A percentile compares a stretch with the other conserved stretches of the same genome.
phyloP scores from a whole-genome alignment of 106 monocot genomes.

The Dendrobium catenatum region DNA sequence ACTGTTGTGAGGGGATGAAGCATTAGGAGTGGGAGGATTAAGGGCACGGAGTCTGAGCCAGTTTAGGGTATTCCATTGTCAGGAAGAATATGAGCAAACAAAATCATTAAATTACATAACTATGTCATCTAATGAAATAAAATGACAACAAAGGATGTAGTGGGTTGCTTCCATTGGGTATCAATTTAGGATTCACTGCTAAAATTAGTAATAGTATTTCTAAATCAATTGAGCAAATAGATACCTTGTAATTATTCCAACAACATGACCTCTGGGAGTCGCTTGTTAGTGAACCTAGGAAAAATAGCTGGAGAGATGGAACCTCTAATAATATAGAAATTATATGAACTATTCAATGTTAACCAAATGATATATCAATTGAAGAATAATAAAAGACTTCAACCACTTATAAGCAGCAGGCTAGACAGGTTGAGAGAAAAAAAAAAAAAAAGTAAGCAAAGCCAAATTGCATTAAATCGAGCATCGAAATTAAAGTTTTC shows the following conservation, averaged over 20 bases:
- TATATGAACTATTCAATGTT: neutral
- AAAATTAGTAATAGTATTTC: slow-evolving; percentile 87
- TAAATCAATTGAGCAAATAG: slow-evolving; percentile 82
- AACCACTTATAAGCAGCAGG: neutral
- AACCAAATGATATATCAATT: neutral
- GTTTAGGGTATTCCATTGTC: slow-evolving; percentile 75
- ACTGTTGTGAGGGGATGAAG: slow-evolving; percentile 45
- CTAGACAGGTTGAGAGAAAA: no score
- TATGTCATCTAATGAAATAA: neutral
- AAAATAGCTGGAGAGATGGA: neutral
- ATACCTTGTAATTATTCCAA: slow-evolving; percentile 86
- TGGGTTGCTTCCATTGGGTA: no score
- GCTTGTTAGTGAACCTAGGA: slow-evolving; percentile 91
- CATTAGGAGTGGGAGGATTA: slow-evolving; percentile 25
- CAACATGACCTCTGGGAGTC: slow-evolving; percentile 85
- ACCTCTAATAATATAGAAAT: neutral
- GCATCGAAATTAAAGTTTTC: no score
- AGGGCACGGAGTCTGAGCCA: slow-evolving; percentile 33
- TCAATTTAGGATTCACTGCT: slow-evolving; percentile 69
- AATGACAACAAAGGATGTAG: slow-evolving; percentile 57
- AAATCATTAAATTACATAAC: neutral
- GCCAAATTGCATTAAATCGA: neutral
- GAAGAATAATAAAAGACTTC: neutral
- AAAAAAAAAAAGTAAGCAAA: neutral
- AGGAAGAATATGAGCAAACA: slow-evolving; percentile 23